Percentiles rank a stretch among this genome's conserved stretches.
Conservation (phyloP, 768 basidiomycete genomes). For the Suillus subluteus region DNA sequence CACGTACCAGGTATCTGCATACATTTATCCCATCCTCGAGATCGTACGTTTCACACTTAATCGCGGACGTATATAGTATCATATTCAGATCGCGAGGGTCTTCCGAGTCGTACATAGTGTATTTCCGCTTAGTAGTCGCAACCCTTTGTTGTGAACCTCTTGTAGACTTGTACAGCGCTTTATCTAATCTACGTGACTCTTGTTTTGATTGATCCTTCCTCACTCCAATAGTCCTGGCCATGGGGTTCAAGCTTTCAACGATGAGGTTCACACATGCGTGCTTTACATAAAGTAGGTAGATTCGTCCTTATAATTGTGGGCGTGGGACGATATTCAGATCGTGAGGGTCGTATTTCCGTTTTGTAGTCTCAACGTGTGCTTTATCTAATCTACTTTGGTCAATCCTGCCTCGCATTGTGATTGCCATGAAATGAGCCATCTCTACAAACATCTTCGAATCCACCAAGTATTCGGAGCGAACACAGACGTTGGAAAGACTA, state of each 20-base stretch:
- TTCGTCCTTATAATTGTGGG: too few species aligned
- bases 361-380: too few species aligned
- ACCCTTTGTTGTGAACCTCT: background rate
- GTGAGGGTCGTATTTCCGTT: too few species aligned
- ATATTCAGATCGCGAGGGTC: constrained; percentile 18
- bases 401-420: too few species aligned
- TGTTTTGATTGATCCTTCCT: background rate
- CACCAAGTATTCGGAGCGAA: constrained; percentile 96
- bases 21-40: constrained; percentile 12
- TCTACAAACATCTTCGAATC: constrained; percentile 83
- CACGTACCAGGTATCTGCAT: constrained; percentile 22
- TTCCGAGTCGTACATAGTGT: constrained; percentile 9
- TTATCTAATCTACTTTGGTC: too few species aligned
- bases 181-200: background rate
- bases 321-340: too few species aligned
- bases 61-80: constrained; percentile 23
- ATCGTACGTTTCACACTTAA: constrained; percentile 12
- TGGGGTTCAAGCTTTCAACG: too few species aligned
- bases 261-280: too few species aligned
- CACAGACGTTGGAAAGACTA: constrained; percentile 95
- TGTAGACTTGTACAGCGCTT: background rate
- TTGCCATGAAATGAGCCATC: constrained; percentile 62
- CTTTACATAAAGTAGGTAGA: too few species aligned
- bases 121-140: constrained; percentile 8
- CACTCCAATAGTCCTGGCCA: too few species aligned